These are phyloP conservation scores for Silybum marianum DNA, from an alignment of 129 eudicot genomes.

Conservation along the genomic window DNA sequence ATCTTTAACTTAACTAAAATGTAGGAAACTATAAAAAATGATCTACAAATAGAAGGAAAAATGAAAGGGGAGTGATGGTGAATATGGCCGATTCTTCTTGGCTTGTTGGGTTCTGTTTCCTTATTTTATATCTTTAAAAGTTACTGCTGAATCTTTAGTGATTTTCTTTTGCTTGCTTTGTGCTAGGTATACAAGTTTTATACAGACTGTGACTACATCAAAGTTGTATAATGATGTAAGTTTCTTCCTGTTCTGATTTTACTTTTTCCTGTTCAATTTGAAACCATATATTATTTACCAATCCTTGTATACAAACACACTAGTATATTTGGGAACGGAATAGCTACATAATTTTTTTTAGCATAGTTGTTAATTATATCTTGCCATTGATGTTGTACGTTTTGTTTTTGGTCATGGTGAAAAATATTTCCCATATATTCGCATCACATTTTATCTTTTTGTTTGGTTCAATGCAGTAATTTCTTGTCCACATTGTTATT, in stretches of 20 bases:
- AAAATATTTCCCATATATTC: no score
- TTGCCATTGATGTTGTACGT: not conserved
- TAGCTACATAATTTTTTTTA: not conserved
- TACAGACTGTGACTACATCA: constrained; percentile 87
- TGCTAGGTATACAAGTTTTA: constrained; percentile 87
- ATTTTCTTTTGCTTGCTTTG: constrained; percentile 14
- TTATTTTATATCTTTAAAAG: not conserved
- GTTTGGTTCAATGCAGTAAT: not conserved
- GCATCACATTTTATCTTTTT: not conserved
- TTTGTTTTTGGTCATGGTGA: not conserved
- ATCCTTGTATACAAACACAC: not conserved
- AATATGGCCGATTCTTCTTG: no score
- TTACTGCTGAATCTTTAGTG: not conserved
- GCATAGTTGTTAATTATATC: not conserved
- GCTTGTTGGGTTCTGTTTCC: not conserved
- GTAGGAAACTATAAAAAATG: not conserved
- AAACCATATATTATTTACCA: not conserved
- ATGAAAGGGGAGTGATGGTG: no score
- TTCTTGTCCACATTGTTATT: not conserved
- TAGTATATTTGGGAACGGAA: not conserved
- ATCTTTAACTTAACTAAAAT: not conserved
- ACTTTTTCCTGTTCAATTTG: not conserved
- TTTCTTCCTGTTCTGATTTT: not conserved
- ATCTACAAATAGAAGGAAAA: not conserved
- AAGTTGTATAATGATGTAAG: constrained; percentile 83